A percentile compares a stretch with the other conserved stretches of the same genome.
Evolutionary conservation across 225 moss, liverwort and hornwort genomes (phyloP).

Genomic region (Climacium dendroides): DNA sequence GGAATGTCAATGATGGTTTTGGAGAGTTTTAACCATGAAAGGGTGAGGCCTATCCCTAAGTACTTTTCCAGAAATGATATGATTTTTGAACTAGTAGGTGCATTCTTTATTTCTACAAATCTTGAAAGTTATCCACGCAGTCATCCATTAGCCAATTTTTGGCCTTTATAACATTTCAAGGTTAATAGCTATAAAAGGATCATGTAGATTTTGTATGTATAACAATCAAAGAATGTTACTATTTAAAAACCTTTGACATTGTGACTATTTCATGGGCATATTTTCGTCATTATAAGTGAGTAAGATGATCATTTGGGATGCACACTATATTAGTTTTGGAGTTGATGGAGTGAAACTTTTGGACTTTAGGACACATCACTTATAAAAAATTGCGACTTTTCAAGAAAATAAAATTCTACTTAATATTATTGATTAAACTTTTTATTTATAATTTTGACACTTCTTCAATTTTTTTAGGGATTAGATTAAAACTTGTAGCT

Average conservation of each 20-base stretch:
- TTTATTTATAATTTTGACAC: too few species aligned
- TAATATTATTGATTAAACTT: too few species aligned
- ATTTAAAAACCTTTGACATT: not conserved
- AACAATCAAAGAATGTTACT: not conserved
- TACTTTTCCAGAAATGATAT: not conserved
- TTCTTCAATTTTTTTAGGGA: not conserved
- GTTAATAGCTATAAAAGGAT: too few species aligned
- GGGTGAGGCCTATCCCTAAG: not conserved
- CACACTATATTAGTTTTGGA: rapidly evolving
- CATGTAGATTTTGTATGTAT: not conserved
- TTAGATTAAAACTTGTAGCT: not conserved
- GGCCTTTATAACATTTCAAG: not conserved
- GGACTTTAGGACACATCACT: not conserved
- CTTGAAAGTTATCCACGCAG: too few species aligned
- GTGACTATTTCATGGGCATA: too few species aligned
- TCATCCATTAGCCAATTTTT: not conserved
- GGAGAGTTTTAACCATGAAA: rapidly evolving
- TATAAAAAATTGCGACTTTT: too few species aligned
- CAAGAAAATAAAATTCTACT: not conserved
- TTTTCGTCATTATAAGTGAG: not conserved
- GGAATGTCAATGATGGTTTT: not conserved
- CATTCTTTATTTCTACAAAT: not conserved
- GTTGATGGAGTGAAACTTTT: too few species aligned
- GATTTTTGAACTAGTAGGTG: not conserved
- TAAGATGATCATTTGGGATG: too few species aligned